Percentiles rank a stretch among this genome's conserved stretches.
Conservation (phyloP, 768 basidiomycete species). For the Agaricus blazei region DNA sequence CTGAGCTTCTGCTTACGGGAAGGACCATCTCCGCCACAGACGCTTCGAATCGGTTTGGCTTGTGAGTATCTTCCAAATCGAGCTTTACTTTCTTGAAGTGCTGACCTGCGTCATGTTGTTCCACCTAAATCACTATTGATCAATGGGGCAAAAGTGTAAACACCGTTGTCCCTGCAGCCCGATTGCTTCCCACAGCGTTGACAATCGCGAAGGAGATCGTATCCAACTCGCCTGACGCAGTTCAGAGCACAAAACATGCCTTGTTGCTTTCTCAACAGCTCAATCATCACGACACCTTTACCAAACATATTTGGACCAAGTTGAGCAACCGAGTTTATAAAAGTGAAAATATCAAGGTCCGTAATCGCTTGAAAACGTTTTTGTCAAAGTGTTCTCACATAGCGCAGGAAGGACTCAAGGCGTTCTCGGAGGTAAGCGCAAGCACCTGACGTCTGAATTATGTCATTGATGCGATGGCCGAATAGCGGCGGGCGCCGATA, state of each 20-base stretch:
- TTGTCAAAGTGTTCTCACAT: not conserved
- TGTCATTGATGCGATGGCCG: not conserved
- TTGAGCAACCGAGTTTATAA: conserved; percentile 50
- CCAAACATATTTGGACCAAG: conserved; percentile 37
- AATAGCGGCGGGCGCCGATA: conserved; percentile 12
- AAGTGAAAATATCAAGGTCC: conserved; percentile 67
- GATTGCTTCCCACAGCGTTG: conserved; percentile 60
- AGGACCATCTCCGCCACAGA: conserved; percentile 61
- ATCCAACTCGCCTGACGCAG: conserved; percentile 72
- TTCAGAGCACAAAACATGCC: conserved; percentile 71
- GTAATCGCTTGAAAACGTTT: conserved; percentile 8
- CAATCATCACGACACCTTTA: conserved; percentile 46
- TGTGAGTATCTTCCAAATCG: conserved; percentile 43
- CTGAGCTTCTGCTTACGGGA: conserved; percentile 74
- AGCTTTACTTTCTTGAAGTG: conserved; percentile 5
- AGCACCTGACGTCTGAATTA: not conserved
- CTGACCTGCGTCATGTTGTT: not conserved
- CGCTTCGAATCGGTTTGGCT: conserved; percentile 66
- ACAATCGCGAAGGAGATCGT: conserved; percentile 53
- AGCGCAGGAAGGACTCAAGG: conserved; percentile 61
- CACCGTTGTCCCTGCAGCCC: conserved; percentile 48
- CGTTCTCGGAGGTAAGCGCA: conserved; percentile 55
- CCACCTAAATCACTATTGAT: not conserved
- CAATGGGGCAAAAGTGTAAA: conserved; percentile 51
- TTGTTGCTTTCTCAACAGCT: conserved; percentile 51